Conservation (phyloP, 257 asterid genomes). For the Nicotiana paniculata region DNA sequence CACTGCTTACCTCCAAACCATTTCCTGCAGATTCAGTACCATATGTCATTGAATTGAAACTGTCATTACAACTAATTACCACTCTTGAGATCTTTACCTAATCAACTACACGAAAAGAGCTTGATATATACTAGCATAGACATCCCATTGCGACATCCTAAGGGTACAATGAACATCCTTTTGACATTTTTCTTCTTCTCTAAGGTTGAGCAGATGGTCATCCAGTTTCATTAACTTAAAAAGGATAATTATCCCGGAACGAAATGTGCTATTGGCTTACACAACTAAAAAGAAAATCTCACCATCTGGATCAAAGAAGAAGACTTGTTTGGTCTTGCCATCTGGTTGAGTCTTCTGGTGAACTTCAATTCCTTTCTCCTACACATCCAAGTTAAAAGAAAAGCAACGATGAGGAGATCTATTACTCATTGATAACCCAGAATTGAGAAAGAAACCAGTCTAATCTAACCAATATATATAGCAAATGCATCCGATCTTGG, state of each 20-base stretch:
- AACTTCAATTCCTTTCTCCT: slow-evolving; percentile 69
- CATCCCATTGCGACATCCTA: neutral
- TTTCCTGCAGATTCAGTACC: slow-evolving; percentile 51
- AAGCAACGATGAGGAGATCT: neutral
- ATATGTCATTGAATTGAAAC: neutral
- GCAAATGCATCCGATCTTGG: neutral
- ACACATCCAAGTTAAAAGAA: neutral
- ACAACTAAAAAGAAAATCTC: slow-evolving; percentile 8
- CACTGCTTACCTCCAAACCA: slow-evolving; percentile 72
- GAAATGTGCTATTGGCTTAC: neutral
- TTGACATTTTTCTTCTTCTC: neutral
- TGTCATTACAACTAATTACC: neutral
- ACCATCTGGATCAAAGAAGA: slow-evolving; percentile 98
- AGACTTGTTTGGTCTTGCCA: slow-evolving; percentile 67
- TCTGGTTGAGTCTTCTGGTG: slow-evolving; percentile 56
- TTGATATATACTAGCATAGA: neutral
- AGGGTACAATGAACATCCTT: neutral
- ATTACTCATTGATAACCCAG: neutral
- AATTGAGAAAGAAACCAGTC: neutral
- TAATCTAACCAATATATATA: neutral
- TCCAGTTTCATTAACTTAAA: neutral
- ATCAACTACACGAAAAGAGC: neutral
- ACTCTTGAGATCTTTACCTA: neutral
- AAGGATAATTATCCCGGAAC: neutral
- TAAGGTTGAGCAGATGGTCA: neutral